These are phyloP conservation scores for Phialophora tarda DNA, from an alignment of 2,329 filamentous ascomycete species.

Conservation along the genomic window DNA sequence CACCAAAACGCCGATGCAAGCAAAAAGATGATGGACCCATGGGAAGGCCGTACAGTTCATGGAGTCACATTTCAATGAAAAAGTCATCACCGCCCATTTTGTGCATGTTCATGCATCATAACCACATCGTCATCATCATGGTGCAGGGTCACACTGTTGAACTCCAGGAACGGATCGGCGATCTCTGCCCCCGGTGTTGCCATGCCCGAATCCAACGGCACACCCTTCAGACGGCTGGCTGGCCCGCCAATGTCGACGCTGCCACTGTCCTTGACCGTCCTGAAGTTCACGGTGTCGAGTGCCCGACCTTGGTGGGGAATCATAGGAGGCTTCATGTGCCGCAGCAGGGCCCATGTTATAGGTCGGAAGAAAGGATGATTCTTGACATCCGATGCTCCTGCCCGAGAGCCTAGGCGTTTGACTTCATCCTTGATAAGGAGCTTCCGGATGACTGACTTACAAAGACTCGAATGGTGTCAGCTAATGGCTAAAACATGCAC, in stretches of 20 bases:
- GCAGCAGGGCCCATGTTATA: slow-evolving; percentile 94
- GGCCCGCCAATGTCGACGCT: slow-evolving; percentile 72
- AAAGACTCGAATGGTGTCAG: slow-evolving; percentile 68
- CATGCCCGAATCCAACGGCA: slow-evolving; percentile 83
- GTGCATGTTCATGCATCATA: slow-evolving; percentile 33
- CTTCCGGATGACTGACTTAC: slow-evolving; percentile 95
- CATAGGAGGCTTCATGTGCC: slow-evolving; percentile 97
- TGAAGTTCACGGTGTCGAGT: slow-evolving; percentile 94
- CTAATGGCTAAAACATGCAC: background rate
- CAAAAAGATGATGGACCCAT: slow-evolving; percentile 4
- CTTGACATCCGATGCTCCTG: slow-evolving; percentile 96
- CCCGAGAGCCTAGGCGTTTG: slow-evolving; percentile 86
- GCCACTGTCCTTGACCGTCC: slow-evolving; percentile 95
- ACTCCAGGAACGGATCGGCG: slow-evolving; percentile 94
- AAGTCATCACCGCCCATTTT: slow-evolving; percentile 30
- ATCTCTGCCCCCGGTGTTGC: slow-evolving; percentile 82
- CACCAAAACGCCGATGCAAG: slow-evolving; percentile 28
- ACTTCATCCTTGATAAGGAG: slow-evolving; percentile 98
- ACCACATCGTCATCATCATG: slow-evolving; percentile 81
- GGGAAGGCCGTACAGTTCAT: background rate
- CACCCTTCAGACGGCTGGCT: slow-evolving; percentile 67
- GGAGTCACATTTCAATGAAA: slow-evolving; percentile 1
- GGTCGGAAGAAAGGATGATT: slow-evolving; percentile 92
- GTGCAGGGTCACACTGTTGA: slow-evolving; percentile 96
- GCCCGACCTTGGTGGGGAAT: slow-evolving; percentile 88